These are phyloP conservation scores for Ophiorrhiza pumila DNA, from an alignment of 257 asterid species.

Conservation along the genomic window DNA sequence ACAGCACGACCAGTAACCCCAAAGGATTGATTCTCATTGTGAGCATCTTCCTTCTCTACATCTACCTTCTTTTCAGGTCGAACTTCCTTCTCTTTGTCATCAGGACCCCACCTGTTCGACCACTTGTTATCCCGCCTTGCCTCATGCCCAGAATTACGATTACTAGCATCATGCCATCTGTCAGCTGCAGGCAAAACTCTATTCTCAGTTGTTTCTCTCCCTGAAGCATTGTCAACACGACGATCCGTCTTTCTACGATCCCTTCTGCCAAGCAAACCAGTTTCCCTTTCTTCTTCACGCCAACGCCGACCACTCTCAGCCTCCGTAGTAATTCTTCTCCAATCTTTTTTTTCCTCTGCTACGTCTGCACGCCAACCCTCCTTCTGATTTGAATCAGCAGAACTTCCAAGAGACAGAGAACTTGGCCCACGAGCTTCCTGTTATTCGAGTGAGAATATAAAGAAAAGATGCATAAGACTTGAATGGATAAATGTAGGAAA, in stretches of 20 bases:
- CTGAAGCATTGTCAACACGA: constrained; percentile 61
- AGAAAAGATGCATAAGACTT: background rate
- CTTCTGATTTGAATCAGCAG: constrained; percentile 75
- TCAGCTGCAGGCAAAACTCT: constrained; percentile 63
- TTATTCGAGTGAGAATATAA: constrained; percentile 3
- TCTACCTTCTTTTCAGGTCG: constrained; percentile 64
- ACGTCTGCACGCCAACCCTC: constrained; percentile 79
- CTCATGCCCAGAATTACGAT: constrained; percentile 71
- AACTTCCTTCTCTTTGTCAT: constrained; percentile 87
- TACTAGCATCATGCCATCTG: constrained; percentile 68
- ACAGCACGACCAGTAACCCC: constrained; percentile 49
- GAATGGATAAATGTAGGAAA: background rate
- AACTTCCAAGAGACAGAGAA: constrained; percentile 76
- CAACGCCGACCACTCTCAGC: constrained; percentile 86
- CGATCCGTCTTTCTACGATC: constrained; percentile 92
- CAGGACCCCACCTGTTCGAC: constrained; percentile 98
- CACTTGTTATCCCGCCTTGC: constrained; percentile 89
- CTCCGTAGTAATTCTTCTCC: constrained; percentile 65
- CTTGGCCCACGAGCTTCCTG: constrained; percentile 87
- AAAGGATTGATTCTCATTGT: constrained; percentile 55
- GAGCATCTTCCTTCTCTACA: constrained; percentile 74
- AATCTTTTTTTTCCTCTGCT: constrained; percentile 76
- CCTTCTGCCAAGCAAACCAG: constrained; percentile 89
- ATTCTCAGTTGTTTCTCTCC: constrained; percentile 66
- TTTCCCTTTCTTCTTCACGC: constrained; percentile 99